Evolutionary conservation across 169 alveolate genomes (phyloP), one percentile per base, ranked within the genome.

Genomic region (Plasmodium berghei): DNA sequence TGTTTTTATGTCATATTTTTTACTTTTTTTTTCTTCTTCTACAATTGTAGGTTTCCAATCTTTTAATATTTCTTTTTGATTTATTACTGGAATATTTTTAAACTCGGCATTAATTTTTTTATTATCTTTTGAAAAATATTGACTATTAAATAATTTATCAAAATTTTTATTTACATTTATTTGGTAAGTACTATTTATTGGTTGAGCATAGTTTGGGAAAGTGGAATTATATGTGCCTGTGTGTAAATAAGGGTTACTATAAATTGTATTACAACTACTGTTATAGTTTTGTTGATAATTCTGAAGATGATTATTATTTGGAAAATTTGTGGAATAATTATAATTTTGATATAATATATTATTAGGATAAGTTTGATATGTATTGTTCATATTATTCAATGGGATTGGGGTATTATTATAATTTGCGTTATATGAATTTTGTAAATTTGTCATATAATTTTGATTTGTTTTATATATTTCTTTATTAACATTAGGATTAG

Each of bases 1-100:
- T n/a, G 90, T 80, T 56, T 80, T 80, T 67, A 80, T 80, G 9
- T 66, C 56, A 67, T 80, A 80, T 67, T 80, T 66, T 18, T 80
- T 42, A 16, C 56, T 80, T 62, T 56, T 64, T 1, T 42, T 64
- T 54, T 80, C 71, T 67, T 80, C 90, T 45, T 80, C 66, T 62
- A 49, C 48, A 12, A 80, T 54, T 26, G 58, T 48, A 14, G 90
- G 90, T 55, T 80, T 80, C 90, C 90, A 80, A 9, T 66, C 83
- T 1, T 46, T 67, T 18, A 80, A 48, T 24, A 80, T 80, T 80
- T 80, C 64, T n/a, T 72, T 80, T 52, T 80, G 90, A 6, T 66
- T 52, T 18, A 80, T 26, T 26, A 80, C 83, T 8, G 90, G 90
- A 2, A 80, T 80, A 55, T 80, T 54, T 54, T 45, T 24, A 26